Evolutionary conservation across 2,329 filamentous ascomycete genomes (phyloP), one percentile per base, ranked within the genome.

Genomic region (Diplodia seriata): DNA sequence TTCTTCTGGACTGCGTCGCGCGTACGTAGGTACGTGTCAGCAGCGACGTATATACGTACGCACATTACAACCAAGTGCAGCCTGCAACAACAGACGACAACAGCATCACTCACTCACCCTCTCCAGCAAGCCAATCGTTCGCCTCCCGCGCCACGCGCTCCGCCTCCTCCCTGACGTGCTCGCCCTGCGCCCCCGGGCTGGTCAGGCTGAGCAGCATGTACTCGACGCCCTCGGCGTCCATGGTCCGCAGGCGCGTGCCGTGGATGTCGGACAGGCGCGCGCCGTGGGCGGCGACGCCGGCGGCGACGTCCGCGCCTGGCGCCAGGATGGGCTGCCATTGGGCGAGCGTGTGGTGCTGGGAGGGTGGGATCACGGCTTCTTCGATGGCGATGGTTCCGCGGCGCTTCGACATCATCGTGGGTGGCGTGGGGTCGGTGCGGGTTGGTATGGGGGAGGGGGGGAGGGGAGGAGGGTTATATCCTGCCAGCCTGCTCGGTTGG

Each of bases 301-400:
- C 59, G 5, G 33, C 43, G 4, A 51, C 59, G 11, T 87, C 85
- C 1, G 85, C 80, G 70, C 89, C 83, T 20, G 84, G 80, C n/a
- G 86, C 83, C 72, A 89, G 89, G 29, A 89, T 76, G 6, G 80
- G 77, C 1, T 87, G 87, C 86, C 86, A 89, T 85, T 86, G 88
- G 85, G 86, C 88, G 71, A 80, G 79, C 5, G 85, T 87, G 75
- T 85, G 85, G 70, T 89, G 85, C 54, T 83, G 80, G 70, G 88
- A 82, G 36, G 86, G 83, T 55, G 88, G 86, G 7, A 89, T 81
- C 70, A 84, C 84, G 15, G 86, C 86, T 77, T 89, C 87, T 75
- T 89, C 87, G 26, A 89, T 80, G 14, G 85, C 85, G 68, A 89
- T 82, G 70, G 89, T 89, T 68, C 87, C 87, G 12, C 83, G 77